These are phyloP conservation scores for Kwoniella botswanensis DNA, from an alignment of 768 basidiomycete species.

Conservation along the genomic window DNA sequence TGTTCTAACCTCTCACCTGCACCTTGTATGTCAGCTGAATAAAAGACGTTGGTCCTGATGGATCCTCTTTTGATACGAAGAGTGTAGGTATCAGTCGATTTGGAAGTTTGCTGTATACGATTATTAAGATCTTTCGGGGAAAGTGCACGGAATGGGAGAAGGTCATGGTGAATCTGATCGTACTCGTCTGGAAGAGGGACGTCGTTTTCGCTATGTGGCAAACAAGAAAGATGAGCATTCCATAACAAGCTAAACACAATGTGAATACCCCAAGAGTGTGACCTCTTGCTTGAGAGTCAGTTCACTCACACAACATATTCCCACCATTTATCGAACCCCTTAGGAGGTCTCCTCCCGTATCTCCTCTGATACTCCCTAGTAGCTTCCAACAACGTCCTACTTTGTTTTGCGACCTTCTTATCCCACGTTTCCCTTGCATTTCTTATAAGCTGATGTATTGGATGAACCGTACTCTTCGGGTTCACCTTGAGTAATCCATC, in stretches of 20 bases:
- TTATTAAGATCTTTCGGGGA: slow-evolving; percentile 25
- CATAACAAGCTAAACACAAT: too few relatives aligned
- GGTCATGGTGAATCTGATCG: slow-evolving; percentile 36
- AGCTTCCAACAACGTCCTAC: slow-evolving; percentile 59
- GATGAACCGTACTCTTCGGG: slow-evolving; percentile 44
- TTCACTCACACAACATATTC: slow-evolving; percentile 36
- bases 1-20: slow-evolving; percentile 25
- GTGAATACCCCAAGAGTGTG: too few relatives aligned
- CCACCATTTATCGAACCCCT: slow-evolving; percentile 63
- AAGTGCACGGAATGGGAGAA: slow-evolving; percentile 30
- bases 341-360: slow-evolving; percentile 57
- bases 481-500: slow-evolving; percentile 53
- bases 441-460: slow-evolving; percentile 56
- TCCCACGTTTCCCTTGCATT: slow-evolving; percentile 51
- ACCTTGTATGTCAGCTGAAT: slow-evolving; percentile 14
- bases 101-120: slow-evolving; percentile 15
- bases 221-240: too few relatives aligned
- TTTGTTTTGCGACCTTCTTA: slow-evolving; percentile 56
- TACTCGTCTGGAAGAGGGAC: slow-evolving; percentile 42
- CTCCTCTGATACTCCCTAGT: slow-evolving; percentile 59
- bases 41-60: slow-evolving; percentile 18
- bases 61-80: slow-evolving; percentile 26
- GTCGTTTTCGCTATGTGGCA: slow-evolving; percentile 24
- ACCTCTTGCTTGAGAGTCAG: too few relatives aligned
- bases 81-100: slow-evolving; percentile 28